A percentile compares a stretch with the other conserved stretches of the same genome.
Conservation (phyloP, 805 yeast genomes). For the Saccharomycopsis amapae region DNA sequence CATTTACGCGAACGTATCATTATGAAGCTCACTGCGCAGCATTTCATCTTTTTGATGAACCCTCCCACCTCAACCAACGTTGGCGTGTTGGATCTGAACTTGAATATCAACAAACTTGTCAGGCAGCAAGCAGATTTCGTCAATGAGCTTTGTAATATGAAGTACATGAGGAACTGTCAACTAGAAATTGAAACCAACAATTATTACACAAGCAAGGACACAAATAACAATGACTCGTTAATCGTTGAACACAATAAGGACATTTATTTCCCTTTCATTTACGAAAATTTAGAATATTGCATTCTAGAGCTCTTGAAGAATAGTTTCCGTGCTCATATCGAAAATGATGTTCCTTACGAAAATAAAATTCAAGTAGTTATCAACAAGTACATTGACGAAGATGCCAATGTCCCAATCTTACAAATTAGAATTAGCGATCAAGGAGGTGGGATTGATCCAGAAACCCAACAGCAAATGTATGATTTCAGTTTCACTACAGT, state of each 20-base stretch:
- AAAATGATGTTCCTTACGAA: conserved; percentile 34
- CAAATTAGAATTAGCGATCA: conserved; percentile 76
- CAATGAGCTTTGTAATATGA: conserved; percentile 73
- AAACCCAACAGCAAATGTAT: conserved; percentile 59
- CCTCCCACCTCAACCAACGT: conserved; percentile 40
- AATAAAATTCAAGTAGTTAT: conserved; percentile 25
- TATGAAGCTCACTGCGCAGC: conserved; percentile 81
- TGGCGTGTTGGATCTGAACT: conserved; percentile 60
- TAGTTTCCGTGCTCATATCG: conserved; percentile 82
- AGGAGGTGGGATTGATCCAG: conserved; percentile 83
- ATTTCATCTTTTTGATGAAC: conserved; percentile 61
- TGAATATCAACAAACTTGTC: conserved; percentile 60
- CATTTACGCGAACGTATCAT: conserved; percentile 82
- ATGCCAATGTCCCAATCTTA: conserved; percentile 33
- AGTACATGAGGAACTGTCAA: conserved; percentile 70
- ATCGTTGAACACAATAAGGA: conserved; percentile 11
- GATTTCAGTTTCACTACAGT: conserved; percentile 85
- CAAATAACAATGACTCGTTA: conserved; percentile 8
- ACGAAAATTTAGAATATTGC: conserved; percentile 82
- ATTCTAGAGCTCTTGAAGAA: conserved; percentile 83
- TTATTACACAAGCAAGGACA: conserved; percentile 12
- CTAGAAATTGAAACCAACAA: conserved; percentile 40
- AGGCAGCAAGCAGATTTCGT: conserved; percentile 63
- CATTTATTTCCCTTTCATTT: conserved; percentile 71
- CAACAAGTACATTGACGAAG: conserved; percentile 13